These are phyloP conservation scores for Stereocaulon alpinum DNA, from an alignment of 495 filamentous ascomycete genomes.

Conservation along the genomic window DNA sequence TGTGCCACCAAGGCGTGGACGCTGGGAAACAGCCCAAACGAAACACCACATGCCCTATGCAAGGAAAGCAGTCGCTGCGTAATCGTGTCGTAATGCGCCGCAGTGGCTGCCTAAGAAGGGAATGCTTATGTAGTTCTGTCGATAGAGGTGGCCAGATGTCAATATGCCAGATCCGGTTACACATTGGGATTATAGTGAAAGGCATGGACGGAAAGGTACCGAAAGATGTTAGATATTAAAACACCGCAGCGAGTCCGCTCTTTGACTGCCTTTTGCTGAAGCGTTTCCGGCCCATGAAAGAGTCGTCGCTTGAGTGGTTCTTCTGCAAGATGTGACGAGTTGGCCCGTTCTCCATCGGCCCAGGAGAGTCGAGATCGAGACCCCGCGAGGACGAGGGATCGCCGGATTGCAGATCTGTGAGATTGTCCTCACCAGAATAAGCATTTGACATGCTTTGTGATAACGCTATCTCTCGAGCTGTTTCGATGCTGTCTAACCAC, in stretches of 20 bases:
- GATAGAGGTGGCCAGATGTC: not conserved
- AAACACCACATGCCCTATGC: constrained; percentile 2
- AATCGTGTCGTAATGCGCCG: constrained; percentile 6
- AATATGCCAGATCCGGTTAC: not conserved
- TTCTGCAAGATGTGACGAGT: constrained; percentile 15
- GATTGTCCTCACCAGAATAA: constrained; percentile 58
- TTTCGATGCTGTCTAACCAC: constrained; percentile 78
- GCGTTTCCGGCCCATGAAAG: constrained; percentile 51
- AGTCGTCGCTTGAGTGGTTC: constrained; percentile 21
- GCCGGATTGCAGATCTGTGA: constrained; percentile 60
- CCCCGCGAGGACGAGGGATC: constrained; percentile 63
- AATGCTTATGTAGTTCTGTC: not conserved
- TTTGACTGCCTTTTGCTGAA: constrained; percentile 88
- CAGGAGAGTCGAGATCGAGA: constrained; percentile 42
- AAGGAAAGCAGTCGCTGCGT: constrained; percentile 8
- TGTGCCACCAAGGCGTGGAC: not conserved
- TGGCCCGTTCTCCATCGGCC: constrained; percentile 26
- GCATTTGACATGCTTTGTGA: constrained; percentile 56
- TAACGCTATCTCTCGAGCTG: constrained; percentile 68
- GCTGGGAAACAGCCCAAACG: not conserved
- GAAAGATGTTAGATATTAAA: constrained; percentile 34
- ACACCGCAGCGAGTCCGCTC: constrained; percentile 75
- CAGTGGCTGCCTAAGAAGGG: not conserved
- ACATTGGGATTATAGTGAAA: not conserved
- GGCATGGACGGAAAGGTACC: not conserved